These are phyloP conservation scores for Flammula alnicola DNA, from an alignment of 1,284 basidiomycete species.

Conservation along the genomic window DNA sequence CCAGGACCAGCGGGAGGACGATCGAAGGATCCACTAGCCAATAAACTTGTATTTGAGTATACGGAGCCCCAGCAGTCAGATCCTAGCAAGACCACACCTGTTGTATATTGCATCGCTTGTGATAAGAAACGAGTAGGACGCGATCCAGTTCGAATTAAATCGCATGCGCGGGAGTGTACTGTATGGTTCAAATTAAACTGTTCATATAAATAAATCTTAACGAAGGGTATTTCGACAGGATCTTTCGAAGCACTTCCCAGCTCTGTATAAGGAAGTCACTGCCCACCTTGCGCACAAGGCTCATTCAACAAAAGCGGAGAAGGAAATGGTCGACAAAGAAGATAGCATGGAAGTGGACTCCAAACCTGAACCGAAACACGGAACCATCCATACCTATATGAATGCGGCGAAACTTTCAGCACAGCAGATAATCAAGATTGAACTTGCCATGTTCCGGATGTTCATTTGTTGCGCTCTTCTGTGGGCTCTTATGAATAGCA, in stretches of 20 bases:
- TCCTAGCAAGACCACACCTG: neutral
- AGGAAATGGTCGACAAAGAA: neutral
- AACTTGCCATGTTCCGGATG: slow-evolving; percentile 11
- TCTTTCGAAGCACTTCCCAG: slow-evolving; percentile 9
- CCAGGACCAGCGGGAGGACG: no score
- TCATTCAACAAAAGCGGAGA: slow-evolving; percentile 13
- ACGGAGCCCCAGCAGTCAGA: neutral
- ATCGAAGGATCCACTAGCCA: slow-evolving; percentile 5
- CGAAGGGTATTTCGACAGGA: neutral
- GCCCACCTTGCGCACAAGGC: neutral
- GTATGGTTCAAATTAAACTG: slow-evolving; percentile 2
- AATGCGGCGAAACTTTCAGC: slow-evolving; percentile 2
- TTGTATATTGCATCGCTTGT: slow-evolving; percentile 14
- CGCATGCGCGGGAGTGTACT: slow-evolving; percentile 16
- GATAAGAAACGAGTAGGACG: slow-evolving; percentile 3
- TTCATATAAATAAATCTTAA: neutral
- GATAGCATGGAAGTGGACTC: neutral
- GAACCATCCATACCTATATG: slow-evolving; percentile 4
- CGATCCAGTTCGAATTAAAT: slow-evolving; percentile 8
- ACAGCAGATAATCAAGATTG: slow-evolving; percentile 7
- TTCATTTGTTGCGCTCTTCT: slow-evolving; percentile 19
- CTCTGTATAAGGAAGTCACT: neutral
- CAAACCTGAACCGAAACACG: neutral
- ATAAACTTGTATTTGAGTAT: slow-evolving; percentile 7
- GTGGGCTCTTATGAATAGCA: slow-evolving; percentile 15